Evolutionary conservation across 2,329 filamentous ascomycete genomes (phyloP).

Genomic region (Trichophyton mentagrophytes): DNA sequence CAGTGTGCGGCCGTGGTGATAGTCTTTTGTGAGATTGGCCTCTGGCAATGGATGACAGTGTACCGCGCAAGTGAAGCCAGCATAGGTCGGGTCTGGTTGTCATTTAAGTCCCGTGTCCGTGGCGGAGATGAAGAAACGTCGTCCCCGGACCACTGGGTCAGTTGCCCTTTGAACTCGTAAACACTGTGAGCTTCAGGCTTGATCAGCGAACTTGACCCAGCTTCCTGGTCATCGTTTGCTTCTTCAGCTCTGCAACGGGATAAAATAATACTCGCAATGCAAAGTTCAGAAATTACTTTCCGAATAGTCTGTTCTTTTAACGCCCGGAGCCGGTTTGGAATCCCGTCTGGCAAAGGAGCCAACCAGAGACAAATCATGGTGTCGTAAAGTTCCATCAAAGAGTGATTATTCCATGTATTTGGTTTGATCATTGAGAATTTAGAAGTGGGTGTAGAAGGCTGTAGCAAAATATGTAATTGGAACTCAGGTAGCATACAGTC

Average conservation of each 20-base stretch:
- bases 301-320: conserved; percentile 29
- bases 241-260: background rate
- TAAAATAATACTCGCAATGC: conserved; percentile 22
- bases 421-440: conserved; percentile 11
- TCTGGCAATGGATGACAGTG: conserved; percentile 18
- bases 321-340: conserved; percentile 27
- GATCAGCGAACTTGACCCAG: background rate
- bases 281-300: conserved; percentile 25
- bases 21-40: conserved; percentile 16
- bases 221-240: background rate
- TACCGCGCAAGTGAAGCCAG: conserved; percentile 19
- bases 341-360: conserved; percentile 20
- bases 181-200: background rate
- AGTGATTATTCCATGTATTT: conserved; percentile 11
- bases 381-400: conserved; percentile 22
- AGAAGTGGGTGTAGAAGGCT: conserved; percentile 11
- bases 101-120: background rate
- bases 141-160: background rate
- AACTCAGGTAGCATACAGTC: conserved; percentile 5
- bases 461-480: conserved; percentile 16
- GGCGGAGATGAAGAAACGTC: background rate
- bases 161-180: background rate
- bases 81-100: background rate
- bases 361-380: conserved; percentile 27
- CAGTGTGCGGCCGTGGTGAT: conserved; percentile 26